Conservation (phyloP, 1,284 basidiomycete species). For the Ceratobasidium papillatum region DNA sequence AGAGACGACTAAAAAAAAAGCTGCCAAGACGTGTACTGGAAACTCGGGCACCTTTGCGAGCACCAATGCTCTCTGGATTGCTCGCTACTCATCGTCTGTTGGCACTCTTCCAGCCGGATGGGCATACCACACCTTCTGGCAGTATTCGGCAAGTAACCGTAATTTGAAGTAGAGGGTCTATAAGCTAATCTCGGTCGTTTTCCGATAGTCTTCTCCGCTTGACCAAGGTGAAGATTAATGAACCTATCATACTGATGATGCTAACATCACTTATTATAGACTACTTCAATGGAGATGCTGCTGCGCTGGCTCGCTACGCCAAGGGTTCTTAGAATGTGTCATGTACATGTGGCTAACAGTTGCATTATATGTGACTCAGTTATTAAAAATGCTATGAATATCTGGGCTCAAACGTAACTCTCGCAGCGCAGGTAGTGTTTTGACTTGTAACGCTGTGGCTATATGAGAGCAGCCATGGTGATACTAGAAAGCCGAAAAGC, state of each 20-base stretch:
- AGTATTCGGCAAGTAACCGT: conserved; percentile 65
- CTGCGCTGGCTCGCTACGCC: conserved; percentile 41
- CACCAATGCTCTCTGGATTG: conserved; percentile 68
- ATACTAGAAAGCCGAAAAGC: too few species aligned
- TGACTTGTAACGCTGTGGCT: too few species aligned
- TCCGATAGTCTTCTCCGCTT: background rate
- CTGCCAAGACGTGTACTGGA: conserved; percentile 61
- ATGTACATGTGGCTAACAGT: background rate
- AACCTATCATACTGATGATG: background rate
- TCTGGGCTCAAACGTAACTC: background rate
- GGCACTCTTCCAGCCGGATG: conserved; percentile 67
- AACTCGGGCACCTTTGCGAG: conserved; percentile 61
- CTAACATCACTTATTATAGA: conserved; percentile 40
- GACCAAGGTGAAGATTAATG: conserved; percentile 63
- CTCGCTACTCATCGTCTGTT: conserved; percentile 60
- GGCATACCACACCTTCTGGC: conserved; percentile 68
- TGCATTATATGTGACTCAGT: background rate
- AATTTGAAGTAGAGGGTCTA: conserved; percentile 58
- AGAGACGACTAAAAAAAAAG: background rate
- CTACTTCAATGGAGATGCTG: conserved; percentile 42
- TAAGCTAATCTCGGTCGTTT: background rate
- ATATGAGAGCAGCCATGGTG: too few species aligned
- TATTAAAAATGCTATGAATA: background rate
- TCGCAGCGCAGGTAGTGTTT: too few species aligned
- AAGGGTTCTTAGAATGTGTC: conserved; percentile 25